These are phyloP conservation scores for Scenedesmus sp. DNA, from an alignment of 163 green algal species.

Conservation along the genomic window DNA sequence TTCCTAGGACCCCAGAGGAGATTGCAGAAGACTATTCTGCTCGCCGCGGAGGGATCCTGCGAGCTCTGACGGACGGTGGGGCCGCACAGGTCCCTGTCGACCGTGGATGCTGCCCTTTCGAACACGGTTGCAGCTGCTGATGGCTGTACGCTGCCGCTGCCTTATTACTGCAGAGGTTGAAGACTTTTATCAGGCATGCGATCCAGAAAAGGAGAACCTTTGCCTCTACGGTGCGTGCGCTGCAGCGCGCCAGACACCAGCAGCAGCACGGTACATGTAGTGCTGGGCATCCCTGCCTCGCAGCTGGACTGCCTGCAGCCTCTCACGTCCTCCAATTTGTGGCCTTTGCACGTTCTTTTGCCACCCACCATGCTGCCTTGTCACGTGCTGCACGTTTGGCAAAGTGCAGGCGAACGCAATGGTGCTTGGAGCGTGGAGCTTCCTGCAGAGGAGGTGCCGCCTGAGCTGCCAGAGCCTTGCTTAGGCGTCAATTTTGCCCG, in stretches of 20 bases:
- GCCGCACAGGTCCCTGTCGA: not conserved
- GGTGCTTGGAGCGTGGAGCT: conserved; percentile 93
- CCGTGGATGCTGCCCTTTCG: not conserved
- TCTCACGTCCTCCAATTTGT: not conserved
- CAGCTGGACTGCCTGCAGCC: not conserved
- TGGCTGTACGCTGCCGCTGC: not conserved
- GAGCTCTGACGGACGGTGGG: conserved; percentile 77
- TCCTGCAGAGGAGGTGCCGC: conserved; percentile 97
- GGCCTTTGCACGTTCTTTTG: not conserved
- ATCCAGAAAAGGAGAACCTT: conserved; percentile 97
- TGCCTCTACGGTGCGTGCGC: conserved; percentile 87
- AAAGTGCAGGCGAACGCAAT: conserved; percentile 78
- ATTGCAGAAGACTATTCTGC: conserved; percentile 76
- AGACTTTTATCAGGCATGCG: conserved; percentile 85
- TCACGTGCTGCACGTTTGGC: not conserved
- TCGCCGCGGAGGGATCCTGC: conserved; percentile 80
- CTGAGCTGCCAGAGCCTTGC: conserved; percentile 97
- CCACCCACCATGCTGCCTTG: not conserved
- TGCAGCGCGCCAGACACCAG: not conserved
- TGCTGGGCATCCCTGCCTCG: not conserved
- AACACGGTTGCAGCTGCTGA: not conserved
- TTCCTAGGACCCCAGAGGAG: conserved; percentile 28
- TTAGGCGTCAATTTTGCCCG: conserved; percentile 98
- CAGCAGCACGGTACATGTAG: conserved; percentile 8
- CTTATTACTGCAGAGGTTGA: conserved; percentile 79